Conservation (phyloP, 2,329 filamentous ascomycete genomes). For the Paraconiothyrium sp. region DNA sequence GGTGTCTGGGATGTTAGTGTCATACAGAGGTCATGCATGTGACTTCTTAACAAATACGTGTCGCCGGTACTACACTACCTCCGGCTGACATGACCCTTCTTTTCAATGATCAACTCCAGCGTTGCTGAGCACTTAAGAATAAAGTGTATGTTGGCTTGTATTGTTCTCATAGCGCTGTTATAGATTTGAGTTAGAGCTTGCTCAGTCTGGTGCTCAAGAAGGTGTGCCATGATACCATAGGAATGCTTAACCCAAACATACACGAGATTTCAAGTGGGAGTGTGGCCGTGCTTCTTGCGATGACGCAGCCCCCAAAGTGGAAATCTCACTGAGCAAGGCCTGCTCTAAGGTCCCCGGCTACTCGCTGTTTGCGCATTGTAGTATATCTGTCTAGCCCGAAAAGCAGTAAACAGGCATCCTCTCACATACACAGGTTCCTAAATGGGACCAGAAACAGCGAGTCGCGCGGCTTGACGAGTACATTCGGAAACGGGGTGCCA, state of each 20-base stretch:
- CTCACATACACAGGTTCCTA: too few species aligned
- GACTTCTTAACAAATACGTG: too few species aligned
- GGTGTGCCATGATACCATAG: background rate
- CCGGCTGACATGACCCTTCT: conserved; percentile 20
- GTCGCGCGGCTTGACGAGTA: too few species aligned
- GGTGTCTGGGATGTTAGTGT: too few species aligned
- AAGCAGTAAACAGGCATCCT: too few species aligned
- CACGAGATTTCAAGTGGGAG: background rate
- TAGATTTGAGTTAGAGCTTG: conserved; percentile 8
- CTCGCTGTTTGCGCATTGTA: too few species aligned
- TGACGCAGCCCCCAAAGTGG: background rate
- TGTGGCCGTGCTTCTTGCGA: background rate
- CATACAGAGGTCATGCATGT: too few species aligned
- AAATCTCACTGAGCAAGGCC: too few species aligned
- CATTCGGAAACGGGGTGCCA: too few species aligned
- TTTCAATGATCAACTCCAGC: conserved; percentile 33
- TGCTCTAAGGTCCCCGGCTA: too few species aligned
- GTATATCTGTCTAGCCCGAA: too few species aligned
- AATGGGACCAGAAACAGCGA: too few species aligned
- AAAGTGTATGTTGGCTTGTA: conserved; percentile 12
- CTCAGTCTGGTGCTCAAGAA: background rate
- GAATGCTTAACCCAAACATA: background rate
- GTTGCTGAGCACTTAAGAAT: conserved; percentile 32
- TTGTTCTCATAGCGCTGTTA: conserved; percentile 9
- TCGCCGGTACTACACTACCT: conserved; percentile 22